A percentile compares a stretch with the other conserved stretches of the same genome.
Conservation (phyloP, 768 basidiomycete species). For the Pulveroboletus sp. region DNA sequence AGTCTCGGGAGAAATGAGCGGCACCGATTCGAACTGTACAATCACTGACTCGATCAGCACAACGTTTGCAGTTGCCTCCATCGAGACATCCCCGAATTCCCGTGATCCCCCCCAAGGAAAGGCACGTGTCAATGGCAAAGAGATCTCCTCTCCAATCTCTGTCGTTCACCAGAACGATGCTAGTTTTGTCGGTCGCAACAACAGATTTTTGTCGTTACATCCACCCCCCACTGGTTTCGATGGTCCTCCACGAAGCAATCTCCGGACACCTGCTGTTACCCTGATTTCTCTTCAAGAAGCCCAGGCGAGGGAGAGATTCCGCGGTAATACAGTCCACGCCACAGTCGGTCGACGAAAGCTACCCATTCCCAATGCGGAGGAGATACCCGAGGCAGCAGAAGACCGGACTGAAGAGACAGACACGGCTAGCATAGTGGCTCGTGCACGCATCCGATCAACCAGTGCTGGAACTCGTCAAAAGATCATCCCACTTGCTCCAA, state of each 20-base stretch:
- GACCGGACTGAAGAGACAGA: slow-evolving; percentile 25
- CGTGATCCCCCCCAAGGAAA: slow-evolving; percentile 15
- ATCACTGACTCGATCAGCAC: slow-evolving; percentile 44
- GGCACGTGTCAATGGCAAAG: slow-evolving; percentile 41
- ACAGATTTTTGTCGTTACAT: slow-evolving; percentile 32
- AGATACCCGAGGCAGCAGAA: slow-evolving; percentile 20
- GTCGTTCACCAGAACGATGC: slow-evolving; percentile 31
- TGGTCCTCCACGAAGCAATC: slow-evolving; percentile 50
- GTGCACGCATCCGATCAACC: slow-evolving; percentile 54
- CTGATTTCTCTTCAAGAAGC: slow-evolving; percentile 80
- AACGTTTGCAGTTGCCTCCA: slow-evolving; percentile 33
- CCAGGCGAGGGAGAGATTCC: slow-evolving; percentile 59
- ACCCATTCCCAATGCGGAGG: slow-evolving; percentile 34
- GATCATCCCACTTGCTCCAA: slow-evolving; percentile 33
- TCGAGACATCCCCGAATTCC: slow-evolving; percentile 32
- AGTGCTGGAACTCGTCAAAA: slow-evolving; percentile 58
- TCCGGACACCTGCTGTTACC: slow-evolving; percentile 48
- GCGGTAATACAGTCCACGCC: slow-evolving; percentile 43
- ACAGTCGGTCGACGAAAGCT: slow-evolving; percentile 23
- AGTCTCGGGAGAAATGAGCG: slow-evolving; percentile 33
- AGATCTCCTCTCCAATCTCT: slow-evolving; percentile 55
- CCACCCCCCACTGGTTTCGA: slow-evolving; percentile 31
- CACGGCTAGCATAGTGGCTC: slow-evolving; percentile 15
- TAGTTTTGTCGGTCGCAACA: slow-evolving; percentile 28
- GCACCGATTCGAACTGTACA: slow-evolving; percentile 51